These are phyloP conservation scores for Ogataea haglerorum DNA, from an alignment of 805 yeast genomes.

Conservation along the genomic window DNA sequence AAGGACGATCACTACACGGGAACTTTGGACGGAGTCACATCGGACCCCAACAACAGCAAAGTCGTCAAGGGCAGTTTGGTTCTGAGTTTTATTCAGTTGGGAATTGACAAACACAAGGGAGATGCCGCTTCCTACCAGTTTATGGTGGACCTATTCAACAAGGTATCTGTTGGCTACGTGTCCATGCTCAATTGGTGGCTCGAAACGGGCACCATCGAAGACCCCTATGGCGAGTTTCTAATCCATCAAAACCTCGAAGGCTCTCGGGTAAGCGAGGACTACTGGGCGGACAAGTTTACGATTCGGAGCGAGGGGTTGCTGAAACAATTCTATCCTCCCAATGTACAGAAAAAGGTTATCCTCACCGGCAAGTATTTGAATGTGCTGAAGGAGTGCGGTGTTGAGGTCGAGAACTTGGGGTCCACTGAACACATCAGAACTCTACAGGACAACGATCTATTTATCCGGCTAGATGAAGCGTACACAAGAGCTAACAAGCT, in stretches of 20 bases:
- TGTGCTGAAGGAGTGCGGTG: conserved; percentile 62
- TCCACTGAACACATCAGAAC: conserved; percentile 12
- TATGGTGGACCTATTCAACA: conserved; percentile 48
- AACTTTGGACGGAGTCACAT: conserved; percentile 43
- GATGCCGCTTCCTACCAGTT: conserved; percentile 55
- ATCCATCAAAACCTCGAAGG: conserved; percentile 40
- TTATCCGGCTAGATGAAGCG: conserved; percentile 54
- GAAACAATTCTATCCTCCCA: conserved; percentile 52
- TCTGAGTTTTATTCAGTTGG: conserved; percentile 55
- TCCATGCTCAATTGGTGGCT: conserved; percentile 78
- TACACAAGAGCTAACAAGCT: conserved; percentile 65
- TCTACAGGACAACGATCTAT: conserved; percentile 38
- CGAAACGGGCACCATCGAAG: conserved; percentile 65
- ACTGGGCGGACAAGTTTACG: conserved; percentile 74
- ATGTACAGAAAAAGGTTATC: conserved; percentile 60
- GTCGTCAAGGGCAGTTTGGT: conserved; percentile 78
- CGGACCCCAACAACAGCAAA: conserved; percentile 50
- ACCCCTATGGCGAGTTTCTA: conserved; percentile 79
- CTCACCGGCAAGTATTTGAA: conserved; percentile 83
- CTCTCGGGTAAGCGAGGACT: conserved; percentile 43
- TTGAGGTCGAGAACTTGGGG: conserved; percentile 25
- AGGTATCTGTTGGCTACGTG: conserved; percentile 61
- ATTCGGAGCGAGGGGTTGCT: conserved; percentile 74
- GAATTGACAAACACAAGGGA: conserved; percentile 60
- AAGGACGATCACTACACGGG: conserved; percentile 44